Evolutionary conservation across 148 eudicot genomes (phyloP).

Genomic region (Limonium bicolor): DNA sequence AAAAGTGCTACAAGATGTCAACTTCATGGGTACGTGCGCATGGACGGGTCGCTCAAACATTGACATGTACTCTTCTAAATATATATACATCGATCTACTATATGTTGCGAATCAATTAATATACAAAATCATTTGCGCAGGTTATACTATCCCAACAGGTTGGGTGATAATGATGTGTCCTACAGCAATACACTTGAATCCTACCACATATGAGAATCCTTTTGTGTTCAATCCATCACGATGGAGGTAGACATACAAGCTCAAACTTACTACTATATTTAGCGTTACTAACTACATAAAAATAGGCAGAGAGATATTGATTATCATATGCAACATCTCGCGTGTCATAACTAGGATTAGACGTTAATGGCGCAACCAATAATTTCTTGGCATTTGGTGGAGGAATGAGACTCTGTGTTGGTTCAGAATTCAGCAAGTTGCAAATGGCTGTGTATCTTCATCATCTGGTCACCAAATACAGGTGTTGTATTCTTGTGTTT

Average conservation of each 20-base stretch:
- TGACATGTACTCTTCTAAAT: too few relatives aligned
- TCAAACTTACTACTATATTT: neutral
- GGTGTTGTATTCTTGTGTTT: too few relatives aligned
- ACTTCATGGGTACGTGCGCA: slow-evolving; percentile 37
- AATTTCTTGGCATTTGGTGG: slow-evolving; percentile 91
- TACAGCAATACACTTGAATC: slow-evolving; percentile 83
- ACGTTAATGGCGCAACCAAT: slow-evolving; percentile 42
- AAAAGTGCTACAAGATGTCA: slow-evolving; percentile 51
- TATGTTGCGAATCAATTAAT: neutral
- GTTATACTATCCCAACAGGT: slow-evolving; percentile 83
- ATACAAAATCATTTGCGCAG: slow-evolving; percentile 20
- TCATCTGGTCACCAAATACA: slow-evolving; percentile 64
- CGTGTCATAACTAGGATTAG: slow-evolving; percentile 36
- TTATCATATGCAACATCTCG: neutral
- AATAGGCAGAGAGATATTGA: neutral
- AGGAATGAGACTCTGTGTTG: slow-evolving; percentile 80
- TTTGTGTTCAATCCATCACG: slow-evolving; percentile 78
- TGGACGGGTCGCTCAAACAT: too few relatives aligned
- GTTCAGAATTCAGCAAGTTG: slow-evolving; percentile 67
- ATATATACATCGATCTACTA: neutral
- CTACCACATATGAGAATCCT: slow-evolving; percentile 56
- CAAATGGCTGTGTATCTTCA: slow-evolving; percentile 75
- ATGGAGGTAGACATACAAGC: too few relatives aligned
- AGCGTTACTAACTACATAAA: neutral
- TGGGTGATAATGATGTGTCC: slow-evolving; percentile 95